Percentiles rank a stretch among this genome's conserved stretches.
Evolutionary conservation across 148 eudicot genomes (phyloP).

Genomic region (Cornus suecica): DNA sequence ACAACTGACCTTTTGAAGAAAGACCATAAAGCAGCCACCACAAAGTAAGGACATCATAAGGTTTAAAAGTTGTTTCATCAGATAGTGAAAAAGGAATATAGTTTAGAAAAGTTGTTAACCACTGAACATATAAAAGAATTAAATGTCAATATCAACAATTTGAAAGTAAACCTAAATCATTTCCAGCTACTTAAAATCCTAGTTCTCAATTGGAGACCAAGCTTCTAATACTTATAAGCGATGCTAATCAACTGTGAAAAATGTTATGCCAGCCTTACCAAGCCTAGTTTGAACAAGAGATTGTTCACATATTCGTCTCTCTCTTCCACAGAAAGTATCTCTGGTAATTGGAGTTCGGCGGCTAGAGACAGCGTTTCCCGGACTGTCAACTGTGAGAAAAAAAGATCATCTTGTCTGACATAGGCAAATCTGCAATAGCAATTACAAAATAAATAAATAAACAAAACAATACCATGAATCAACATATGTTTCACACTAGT

Average conservation of each 20-base stretch:
- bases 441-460: neutral
- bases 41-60: conserved; percentile 1
- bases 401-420: conserved; percentile 96
- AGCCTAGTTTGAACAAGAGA: conserved; percentile 76
- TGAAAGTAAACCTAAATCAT: neutral
- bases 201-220: neutral
- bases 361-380: conserved; percentile 95
- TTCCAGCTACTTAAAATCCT: neutral
- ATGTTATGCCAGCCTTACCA: conserved; percentile 54
- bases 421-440: conserved; percentile 67
- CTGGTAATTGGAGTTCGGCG: conserved; percentile 92
- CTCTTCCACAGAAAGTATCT: conserved; percentile 60
- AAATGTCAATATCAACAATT: conserved; percentile 1
- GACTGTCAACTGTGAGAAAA: conserved; percentile 96
- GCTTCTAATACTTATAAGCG: neutral
- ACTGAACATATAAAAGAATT: neutral
- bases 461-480: neutral
- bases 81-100: neutral
- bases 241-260: conserved; percentile 7
- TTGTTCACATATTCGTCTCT: conserved; percentile 84
- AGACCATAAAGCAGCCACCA: conserved; percentile 13
- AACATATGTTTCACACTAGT: neutral
- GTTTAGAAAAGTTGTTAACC: neutral
- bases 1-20: conserved; percentile 74
- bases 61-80: neutral